Evolutionary conservation across 2,329 filamentous ascomycete genomes (phyloP).

Genomic region (Fusarium sp.): DNA sequence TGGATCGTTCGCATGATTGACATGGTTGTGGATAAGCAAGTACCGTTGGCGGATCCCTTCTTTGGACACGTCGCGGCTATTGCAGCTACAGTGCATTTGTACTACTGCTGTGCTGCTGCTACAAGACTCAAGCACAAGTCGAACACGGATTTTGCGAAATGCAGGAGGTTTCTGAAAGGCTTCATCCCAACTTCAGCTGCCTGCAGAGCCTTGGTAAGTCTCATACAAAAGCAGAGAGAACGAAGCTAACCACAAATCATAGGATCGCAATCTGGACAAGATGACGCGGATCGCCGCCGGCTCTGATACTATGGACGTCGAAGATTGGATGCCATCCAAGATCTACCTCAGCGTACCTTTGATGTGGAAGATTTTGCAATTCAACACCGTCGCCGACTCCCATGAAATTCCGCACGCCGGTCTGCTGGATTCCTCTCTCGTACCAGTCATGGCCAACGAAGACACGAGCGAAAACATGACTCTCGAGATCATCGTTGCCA

Average conservation of each 20-base stretch:
- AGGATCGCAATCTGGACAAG: conserved; percentile 61
- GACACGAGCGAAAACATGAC: conserved; percentile 52
- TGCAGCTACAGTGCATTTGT: conserved; percentile 65
- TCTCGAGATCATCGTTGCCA: conserved; percentile 63
- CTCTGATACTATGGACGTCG: conserved; percentile 59
- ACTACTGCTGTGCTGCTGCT: conserved; percentile 64
- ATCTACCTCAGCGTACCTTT: conserved; percentile 64
- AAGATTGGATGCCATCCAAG: conserved; percentile 65
- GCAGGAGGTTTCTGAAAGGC: conserved; percentile 60
- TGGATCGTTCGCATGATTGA: conserved; percentile 67
- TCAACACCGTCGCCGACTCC: conserved; percentile 56
- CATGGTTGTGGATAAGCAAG: conserved; percentile 63
- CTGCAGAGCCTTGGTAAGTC: conserved; percentile 58
- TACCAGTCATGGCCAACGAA: conserved; percentile 46
- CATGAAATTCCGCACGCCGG: conserved; percentile 52
- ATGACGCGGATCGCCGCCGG: conserved; percentile 63
- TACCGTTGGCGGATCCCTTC: conserved; percentile 63
- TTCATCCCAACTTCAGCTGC: conserved; percentile 61
- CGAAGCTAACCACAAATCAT: conserved; percentile 14
- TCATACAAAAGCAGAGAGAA: too few species aligned
- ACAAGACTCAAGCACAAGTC: conserved; percentile 62
- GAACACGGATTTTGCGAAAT: conserved; percentile 64
- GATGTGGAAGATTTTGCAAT: conserved; percentile 65
- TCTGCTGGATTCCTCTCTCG: conserved; percentile 57
- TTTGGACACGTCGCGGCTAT: conserved; percentile 64